These are phyloP conservation scores for Boehmeria nivea DNA, from an alignment of 306 rosid species.

Conservation along the genomic window DNA sequence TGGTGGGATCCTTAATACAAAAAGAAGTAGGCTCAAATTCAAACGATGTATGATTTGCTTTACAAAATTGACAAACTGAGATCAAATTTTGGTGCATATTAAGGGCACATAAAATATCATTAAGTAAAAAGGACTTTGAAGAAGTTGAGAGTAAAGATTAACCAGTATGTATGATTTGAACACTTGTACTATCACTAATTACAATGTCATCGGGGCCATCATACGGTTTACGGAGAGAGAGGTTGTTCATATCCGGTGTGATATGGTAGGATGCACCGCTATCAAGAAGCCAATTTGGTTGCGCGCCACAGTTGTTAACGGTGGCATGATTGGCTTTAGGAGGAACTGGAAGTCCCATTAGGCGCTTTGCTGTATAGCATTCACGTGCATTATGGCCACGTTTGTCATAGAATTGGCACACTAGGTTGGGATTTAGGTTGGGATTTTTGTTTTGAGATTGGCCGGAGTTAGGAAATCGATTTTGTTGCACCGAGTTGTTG, in stretches of 20 bases:
- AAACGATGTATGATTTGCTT: background rate
- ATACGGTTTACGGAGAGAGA: background rate
- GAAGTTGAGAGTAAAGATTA: background rate
- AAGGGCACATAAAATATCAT: background rate
- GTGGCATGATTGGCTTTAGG: too few species aligned
- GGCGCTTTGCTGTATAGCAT: too few species aligned
- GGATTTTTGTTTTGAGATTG: too few species aligned
- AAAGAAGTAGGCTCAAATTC: background rate
- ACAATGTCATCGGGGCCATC: background rate
- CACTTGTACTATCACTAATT: background rate
- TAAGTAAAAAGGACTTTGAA: background rate
- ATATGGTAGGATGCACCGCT: background rate
- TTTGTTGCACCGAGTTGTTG: too few species aligned
- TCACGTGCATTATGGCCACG: too few species aligned
- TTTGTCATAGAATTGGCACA: too few species aligned
- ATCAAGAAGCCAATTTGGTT: background rate
- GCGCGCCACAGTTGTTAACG: too few species aligned
- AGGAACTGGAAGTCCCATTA: too few species aligned
- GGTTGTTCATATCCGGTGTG: background rate
- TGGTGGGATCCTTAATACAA: background rate
- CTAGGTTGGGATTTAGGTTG: too few species aligned
- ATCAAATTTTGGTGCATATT: background rate
- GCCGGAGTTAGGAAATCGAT: too few species aligned
- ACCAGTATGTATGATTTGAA: background rate
- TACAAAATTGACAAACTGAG: background rate